Evolutionary conservation across 2,329 filamentous ascomycete species (phyloP), one percentile per base, ranked within the genome.

Genomic region (Sporothrix schenckii): DNA sequence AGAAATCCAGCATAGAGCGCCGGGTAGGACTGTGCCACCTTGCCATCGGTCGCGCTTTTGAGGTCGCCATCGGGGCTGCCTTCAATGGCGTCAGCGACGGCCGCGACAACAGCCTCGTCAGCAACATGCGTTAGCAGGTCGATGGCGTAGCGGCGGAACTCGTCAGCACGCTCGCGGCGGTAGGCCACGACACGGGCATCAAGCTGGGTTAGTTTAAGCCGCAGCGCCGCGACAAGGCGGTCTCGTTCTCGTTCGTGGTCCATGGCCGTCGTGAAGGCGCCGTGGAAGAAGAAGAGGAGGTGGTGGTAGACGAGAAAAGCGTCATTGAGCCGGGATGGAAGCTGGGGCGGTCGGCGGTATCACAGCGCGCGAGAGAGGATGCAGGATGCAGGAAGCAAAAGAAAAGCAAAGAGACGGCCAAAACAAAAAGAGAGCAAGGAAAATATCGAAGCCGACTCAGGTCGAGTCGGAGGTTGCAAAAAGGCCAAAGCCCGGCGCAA

Each of bases 161-260:
- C 85, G 73, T 81, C 78, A 67, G 85, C 82, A 82, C 88, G 84
- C 73, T 86, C 84, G 76, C 83, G 83, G 74, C 85, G 86, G 79
- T 87, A 88, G 72, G 82, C 80, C 72, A 80, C 82, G 75, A 89
- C 86, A 77, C 85, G 85, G 76, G 81, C 80, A 76, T 89, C 85
- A 68, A 89, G 85, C 75, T 87, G 82, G 75, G 79, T 80, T 73
- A 87, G 84, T 81, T 84, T 86, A 75, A 79, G 79, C 74, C 84
- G 81, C 76, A 88, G 82, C 78, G 84, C 83, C 70, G 82, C 80
- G 74, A 86, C 80, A 73, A 87, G 81, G 74, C 76, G 47, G 27
- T 72, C 70, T 82, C 75, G 81, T 39, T 82, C 81, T 66, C 27
- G 27, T 39, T 52, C 24, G 27, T 52, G 63, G 27, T 66, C 47